These are phyloP conservation scores for Diversispora epigaea DNA, from an alignment of 192 early-diverging fungal species.

Conservation along the genomic window DNA sequence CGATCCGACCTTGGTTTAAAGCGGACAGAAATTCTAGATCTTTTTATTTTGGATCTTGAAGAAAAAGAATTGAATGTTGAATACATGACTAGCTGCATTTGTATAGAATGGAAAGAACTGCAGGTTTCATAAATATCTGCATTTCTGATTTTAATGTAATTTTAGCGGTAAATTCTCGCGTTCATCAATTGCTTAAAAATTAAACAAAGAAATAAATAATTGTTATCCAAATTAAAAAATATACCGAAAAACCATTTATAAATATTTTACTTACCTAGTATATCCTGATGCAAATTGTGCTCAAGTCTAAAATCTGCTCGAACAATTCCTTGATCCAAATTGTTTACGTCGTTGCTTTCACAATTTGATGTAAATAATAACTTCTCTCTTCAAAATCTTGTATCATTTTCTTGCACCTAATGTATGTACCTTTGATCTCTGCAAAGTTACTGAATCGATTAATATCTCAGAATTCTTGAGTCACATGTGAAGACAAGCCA, in stretches of 20 bases:
- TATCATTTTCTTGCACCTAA: slow-evolving; percentile 22
- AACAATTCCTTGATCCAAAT: not conserved
- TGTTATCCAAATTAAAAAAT: not conserved
- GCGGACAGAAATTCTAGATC: too few species aligned
- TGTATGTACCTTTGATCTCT: slow-evolving; percentile 27
- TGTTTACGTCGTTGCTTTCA: not conserved
- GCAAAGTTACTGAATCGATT: too few species aligned
- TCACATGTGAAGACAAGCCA: not conserved
- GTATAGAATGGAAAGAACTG: too few species aligned
- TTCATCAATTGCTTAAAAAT: slow-evolving; percentile 24
- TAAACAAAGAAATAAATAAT: not conserved
- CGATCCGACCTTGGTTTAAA: too few species aligned
- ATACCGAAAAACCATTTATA: not conserved
- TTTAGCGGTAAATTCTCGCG: not conserved
- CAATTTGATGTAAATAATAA: too few species aligned
- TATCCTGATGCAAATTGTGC: slow-evolving; percentile 12
- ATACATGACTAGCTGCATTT: too few species aligned
- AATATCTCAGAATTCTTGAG: slow-evolving; percentile 3
- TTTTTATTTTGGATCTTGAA: too few species aligned
- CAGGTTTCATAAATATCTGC: too few species aligned
- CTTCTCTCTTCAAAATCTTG: slow-evolving; percentile 15
- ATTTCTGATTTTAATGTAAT: not conserved
- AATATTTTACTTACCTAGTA: too few species aligned
- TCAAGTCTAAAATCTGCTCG: not conserved
- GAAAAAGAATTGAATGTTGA: too few species aligned